Percentiles rank a stretch among this genome's conserved stretches.
Conservation (phyloP, 345 rosid genomes). For the Gossypium thurberi region DNA sequence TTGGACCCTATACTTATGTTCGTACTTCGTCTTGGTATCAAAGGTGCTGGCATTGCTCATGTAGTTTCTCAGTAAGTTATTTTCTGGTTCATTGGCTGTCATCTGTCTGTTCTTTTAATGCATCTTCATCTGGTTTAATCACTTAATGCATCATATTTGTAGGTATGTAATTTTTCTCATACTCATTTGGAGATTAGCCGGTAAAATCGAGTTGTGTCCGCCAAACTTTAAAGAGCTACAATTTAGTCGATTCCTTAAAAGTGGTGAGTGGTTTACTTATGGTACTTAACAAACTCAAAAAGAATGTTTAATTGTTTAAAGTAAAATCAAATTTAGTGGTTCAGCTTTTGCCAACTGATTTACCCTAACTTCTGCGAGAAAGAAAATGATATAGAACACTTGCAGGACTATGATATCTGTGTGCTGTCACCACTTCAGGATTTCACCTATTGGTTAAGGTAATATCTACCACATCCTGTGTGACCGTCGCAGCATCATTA, state of each 20-base stretch:
- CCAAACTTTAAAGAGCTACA: constrained; percentile 32
- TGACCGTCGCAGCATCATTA: constrained; percentile 60
- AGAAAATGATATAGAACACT: not conserved
- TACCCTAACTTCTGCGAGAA: not conserved
- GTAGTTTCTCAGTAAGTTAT: constrained; percentile 56
- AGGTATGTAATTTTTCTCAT: constrained; percentile 31
- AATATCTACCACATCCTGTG: constrained; percentile 50
- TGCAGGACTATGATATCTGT: constrained; percentile 8
- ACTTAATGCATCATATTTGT: not conserved
- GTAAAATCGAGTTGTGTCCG: constrained; percentile 28
- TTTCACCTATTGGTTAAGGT: constrained; percentile 48
- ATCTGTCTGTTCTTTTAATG: not conserved
- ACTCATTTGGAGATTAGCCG: constrained; percentile 31
- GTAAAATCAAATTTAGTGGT: not conserved
- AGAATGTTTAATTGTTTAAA: constrained; percentile 2
- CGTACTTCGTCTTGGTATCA: constrained; percentile 37
- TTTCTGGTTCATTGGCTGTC: not conserved
- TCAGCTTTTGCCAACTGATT: not conserved
- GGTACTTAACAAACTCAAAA: not conserved
- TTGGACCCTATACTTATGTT: constrained; percentile 51
- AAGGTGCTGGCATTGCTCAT: constrained; percentile 66
- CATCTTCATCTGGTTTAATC: not conserved
- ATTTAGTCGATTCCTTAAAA: constrained; percentile 33
- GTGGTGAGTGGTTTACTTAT: constrained; percentile 23
- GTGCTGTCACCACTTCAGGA: constrained; percentile 25